Evolutionary conservation across 1,139 yeast genomes (phyloP), one percentile per base, ranked within the genome.

Genomic region (Pichia cactophila): DNA sequence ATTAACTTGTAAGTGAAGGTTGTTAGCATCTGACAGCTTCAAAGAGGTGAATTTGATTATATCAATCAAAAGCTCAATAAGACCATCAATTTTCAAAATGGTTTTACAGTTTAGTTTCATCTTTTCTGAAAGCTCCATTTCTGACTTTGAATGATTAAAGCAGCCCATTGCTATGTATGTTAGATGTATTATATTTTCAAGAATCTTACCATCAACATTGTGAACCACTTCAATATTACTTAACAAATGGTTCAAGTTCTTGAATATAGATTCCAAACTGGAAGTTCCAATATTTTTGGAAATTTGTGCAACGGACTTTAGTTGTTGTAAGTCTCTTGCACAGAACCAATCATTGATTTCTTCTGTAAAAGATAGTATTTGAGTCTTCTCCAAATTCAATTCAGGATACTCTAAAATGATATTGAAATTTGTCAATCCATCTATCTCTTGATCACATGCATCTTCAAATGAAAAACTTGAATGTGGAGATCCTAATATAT

Each of bases 331-430:
- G 60, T 84, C 92, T 43, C 70, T 65, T 41, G 61, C 60, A 6
- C 77, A 70, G 58, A 84, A 84, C 94, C 94, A 84, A 46, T 81
- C 83, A 41, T 73, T 70, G 23, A 83, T 54, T 55, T 83, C 88
- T 5, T 66, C 64, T 12, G 62, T 62, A 29, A 82, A 65, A 0
- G 62, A 58, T 6, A 69, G 70, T 28, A 61, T 58, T 50, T 80
- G 84, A 12, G 60, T 49, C 52, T 74, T 69, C 2, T 69, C 63
- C 65, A 78, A 83, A 2, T 73, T 67, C n/a, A 85, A 56, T 14
- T 63, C 65, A 0, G 78, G 68, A 43, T 60, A 60, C 43, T 62
- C 66, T 16, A 65, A 46, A 14, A 64, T 59, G 23, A 64, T 58
- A 47, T 63, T 63, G 44, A 53, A 59, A 48, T 63, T 63, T 26